Conservation (phyloP, 2,329 filamentous ascomycete genomes). For the Neofusicoccum laricinum region DNA sequence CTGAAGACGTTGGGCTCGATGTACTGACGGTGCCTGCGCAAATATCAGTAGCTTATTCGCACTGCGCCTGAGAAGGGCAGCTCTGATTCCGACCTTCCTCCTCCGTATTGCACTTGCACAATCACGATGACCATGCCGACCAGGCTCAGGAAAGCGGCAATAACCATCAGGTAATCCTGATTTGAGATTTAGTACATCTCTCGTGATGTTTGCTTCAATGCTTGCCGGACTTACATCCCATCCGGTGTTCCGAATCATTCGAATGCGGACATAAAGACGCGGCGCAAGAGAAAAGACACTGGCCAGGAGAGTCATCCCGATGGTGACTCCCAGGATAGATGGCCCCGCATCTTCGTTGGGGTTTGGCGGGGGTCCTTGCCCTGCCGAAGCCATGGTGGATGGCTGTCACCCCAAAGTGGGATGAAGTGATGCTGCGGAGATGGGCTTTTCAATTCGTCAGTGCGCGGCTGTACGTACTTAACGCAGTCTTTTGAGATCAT, state of each 20-base stretch:
- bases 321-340: constrained; percentile 41
- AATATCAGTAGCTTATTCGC: constrained; percentile 38
- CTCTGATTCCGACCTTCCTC: constrained; percentile 39
- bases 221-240: constrained; percentile 41
- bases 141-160: constrained; percentile 34
- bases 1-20: constrained; percentile 34
- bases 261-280: constrained; percentile 48
- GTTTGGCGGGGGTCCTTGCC: constrained; percentile 18
- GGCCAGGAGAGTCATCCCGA: constrained; percentile 41
- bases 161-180: constrained; percentile 44
- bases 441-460: no score
- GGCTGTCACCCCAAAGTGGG: not conserved
- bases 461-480: no score
- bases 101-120: constrained; percentile 13
- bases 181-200: constrained; percentile 15
- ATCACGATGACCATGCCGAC: not conserved
- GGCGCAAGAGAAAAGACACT: constrained; percentile 36
- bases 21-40: constrained; percentile 43
- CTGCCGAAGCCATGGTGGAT: not conserved
- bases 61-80: constrained; percentile 42
- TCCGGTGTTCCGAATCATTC: constrained; percentile 50
- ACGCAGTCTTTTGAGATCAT: no score
- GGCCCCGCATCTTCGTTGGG: constrained; percentile 38
- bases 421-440: not conserved
- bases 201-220: not conserved